Evolutionary conservation across 306 rosid species (phyloP).

Genomic region (Cicer bijugum): DNA sequence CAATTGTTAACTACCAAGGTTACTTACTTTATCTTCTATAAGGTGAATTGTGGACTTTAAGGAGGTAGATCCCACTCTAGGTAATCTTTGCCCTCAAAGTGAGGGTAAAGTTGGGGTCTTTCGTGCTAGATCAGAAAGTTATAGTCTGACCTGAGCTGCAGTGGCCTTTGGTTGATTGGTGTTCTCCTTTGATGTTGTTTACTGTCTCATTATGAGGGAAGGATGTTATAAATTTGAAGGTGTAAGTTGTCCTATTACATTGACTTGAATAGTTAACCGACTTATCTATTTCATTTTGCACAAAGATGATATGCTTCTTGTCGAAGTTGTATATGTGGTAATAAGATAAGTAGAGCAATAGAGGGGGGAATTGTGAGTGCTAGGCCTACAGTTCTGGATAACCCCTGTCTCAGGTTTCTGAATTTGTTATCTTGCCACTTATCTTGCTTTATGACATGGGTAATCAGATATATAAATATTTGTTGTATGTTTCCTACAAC

Average conservation of each 20-base stretch:
- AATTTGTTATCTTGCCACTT: neutral
- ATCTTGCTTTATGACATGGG: constrained; percentile 23
- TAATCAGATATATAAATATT: neutral
- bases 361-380: constrained; percentile 10
- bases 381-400: constrained; percentile 22
- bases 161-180: neutral
- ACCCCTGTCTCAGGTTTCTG: constrained; percentile 17
- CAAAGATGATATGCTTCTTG: constrained; percentile 9
- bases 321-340: neutral
- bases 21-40: neutral
- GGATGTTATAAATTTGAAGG: neutral
- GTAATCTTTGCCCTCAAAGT: neutral
- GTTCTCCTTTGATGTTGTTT: neutral
- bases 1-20: neutral
- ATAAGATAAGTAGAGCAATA: neutral
- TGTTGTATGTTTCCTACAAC: constrained; percentile 27
- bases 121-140: neutral
- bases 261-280: constrained; percentile 21
- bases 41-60: neutral
- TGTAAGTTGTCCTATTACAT: neutral
- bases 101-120: constrained; percentile 7
- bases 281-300: constrained; percentile 18
- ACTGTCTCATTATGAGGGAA: neutral
- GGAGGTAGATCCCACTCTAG: neutral
- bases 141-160: constrained; percentile 22